A percentile compares a stretch with the other conserved stretches of the same genome.
Evolutionary conservation across 345 rosid species (phyloP).

Genomic region (Lepidium aucheri): DNA sequence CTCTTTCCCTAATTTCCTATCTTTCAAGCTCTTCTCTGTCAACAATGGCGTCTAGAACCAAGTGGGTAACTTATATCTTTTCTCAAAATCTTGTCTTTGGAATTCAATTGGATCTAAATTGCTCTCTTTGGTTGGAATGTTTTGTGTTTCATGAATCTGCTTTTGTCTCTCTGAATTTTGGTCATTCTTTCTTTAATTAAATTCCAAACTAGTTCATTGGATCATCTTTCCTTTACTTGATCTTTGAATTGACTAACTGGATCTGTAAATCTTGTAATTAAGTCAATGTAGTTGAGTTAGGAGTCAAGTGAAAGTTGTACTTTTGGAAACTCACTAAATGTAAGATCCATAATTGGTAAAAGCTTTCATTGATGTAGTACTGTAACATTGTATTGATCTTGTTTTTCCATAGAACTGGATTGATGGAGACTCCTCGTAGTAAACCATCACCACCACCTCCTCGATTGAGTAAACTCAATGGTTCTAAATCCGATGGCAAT

Average conservation of each 20-base stretch:
- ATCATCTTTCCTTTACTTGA: background rate
- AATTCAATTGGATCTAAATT: constrained; percentile 2
- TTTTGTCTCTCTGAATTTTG: background rate
- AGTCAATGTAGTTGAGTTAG: background rate
- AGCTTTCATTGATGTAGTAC: background rate
- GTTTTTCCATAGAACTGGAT: constrained; percentile 45
- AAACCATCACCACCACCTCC: constrained; percentile 66
- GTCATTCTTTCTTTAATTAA: background rate
- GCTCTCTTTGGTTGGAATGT: background rate
- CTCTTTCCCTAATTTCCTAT: background rate
- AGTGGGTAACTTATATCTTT: constrained; percentile 4
- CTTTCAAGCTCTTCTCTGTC: constrained; percentile 1
- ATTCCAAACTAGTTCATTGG: background rate
- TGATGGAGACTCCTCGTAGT: constrained; percentile 68
- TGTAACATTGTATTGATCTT: background rate
- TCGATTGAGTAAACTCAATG: constrained; percentile 42
- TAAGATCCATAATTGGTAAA: background rate
- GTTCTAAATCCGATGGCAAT: constrained; percentile 49
- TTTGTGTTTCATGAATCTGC: background rate
- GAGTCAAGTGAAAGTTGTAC: background rate
- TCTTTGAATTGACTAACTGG: constrained; percentile 3
- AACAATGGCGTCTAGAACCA: constrained; percentile 26
- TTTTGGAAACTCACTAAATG: background rate
- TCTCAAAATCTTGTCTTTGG: background rate
- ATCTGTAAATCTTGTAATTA: background rate